Evolutionary conservation across 768 basidiomycete species (phyloP), one percentile per base, ranked within the genome.

Genomic region (Agrocybe pediades): DNA sequence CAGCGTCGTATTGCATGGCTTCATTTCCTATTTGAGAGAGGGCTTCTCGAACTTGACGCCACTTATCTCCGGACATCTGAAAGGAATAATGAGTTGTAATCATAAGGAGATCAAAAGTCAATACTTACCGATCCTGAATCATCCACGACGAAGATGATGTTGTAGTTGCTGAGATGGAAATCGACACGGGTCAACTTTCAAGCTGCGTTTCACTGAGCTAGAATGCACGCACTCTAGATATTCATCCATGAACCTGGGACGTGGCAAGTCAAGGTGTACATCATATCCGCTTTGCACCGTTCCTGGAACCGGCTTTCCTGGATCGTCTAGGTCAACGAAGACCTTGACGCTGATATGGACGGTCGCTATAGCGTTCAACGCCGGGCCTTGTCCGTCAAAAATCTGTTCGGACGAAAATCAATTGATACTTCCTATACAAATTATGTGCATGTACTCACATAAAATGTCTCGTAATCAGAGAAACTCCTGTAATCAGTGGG

Each of bases 1-100:
- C 57, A 11, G 62, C 57, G 25, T 69, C 58, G 39, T 65, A 58
- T 1, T 53, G 42, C 21, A 67, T 54, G n/a, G 71, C 69, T 30
- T 67, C 57, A 15, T 71, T 53, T 6, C 67, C 69, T 21, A 72
- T 71, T 19, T 61, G 66, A 11, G 58, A 41, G 21, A 72, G 60
- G 1, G 71, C 67, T 26, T 62, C 57, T 2, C 65, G 49, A 7
- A 65, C 57, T 57, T 69, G 64, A 6, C 41, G 9, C 71, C 71
- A 72, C 9, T 45, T 40, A 2, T 30, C 5, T 6, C 52, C 48
- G 20, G 15, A 21, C 48, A 49, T 49, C 48, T 49, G 21, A 40
- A 25, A 36, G n/a, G 13, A 4, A 5, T 36, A 36, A 15, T 13
- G 13, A 36, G 33, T 36, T 4, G 13, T n/a, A 4, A 36, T 15